phyloP scores from a whole-genome alignment of 495 filamentous ascomycete species.

The Haplographium delicatum region DNA sequence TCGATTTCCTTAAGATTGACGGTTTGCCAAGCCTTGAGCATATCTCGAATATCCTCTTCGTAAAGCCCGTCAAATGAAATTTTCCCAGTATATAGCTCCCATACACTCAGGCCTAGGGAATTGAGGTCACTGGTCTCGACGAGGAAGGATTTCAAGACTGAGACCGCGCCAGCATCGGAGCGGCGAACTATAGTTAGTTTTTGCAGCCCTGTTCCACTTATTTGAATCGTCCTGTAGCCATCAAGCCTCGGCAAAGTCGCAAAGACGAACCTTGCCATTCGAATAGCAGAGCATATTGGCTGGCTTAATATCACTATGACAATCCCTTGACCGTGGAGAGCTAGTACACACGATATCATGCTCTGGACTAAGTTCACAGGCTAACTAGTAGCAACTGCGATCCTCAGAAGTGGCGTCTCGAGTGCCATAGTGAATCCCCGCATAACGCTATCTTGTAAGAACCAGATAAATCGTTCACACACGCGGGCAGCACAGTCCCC shows the following conservation, averaged over 20 bases:
- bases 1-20: background rate
- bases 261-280: background rate
- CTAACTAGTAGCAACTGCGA: too few species aligned
- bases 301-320: conserved; percentile 1
- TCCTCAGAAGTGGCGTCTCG: too few species aligned
- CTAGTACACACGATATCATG: background rate
- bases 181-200: background rate
- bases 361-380: too few species aligned
- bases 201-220: background rate
- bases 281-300: background rate
- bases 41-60: background rate
- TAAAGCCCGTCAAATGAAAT: background rate
- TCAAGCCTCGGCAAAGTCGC: background rate
- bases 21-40: background rate
- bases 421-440: too few species aligned
- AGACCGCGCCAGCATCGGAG: background rate
- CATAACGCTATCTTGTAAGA: too few species aligned
- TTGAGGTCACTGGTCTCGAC: background rate
- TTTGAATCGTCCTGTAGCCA: background rate
- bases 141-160: background rate
- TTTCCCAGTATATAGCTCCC: background rate
- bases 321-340: background rate
- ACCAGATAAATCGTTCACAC: too few species aligned
- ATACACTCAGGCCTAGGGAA: background rate
- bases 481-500: too few species aligned